Evolutionary conservation across 345 rosid species (phyloP).

Genomic region (Arabidopsis suecica): DNA sequence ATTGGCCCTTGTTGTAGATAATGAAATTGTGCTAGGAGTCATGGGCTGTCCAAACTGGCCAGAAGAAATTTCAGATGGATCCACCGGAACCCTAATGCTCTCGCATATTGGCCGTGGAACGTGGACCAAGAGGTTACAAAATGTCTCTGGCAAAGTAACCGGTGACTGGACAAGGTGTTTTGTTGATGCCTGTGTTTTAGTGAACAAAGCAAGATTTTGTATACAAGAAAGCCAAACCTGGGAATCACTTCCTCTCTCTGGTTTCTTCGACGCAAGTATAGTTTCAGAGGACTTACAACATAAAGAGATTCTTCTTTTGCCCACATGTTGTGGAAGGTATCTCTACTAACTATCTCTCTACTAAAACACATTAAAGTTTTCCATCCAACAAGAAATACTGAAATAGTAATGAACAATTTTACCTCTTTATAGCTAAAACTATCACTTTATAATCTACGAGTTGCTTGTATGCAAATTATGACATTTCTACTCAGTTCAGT

Average conservation of each 20-base stretch:
- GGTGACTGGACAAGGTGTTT: constrained; percentile 70
- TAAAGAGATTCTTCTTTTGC: constrained; percentile 61
- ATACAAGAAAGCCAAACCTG: constrained; percentile 79
- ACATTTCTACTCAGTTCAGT: constrained; percentile 29
- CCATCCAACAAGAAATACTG: not conserved
- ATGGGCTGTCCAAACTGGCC: constrained; percentile 97
- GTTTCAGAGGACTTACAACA: constrained; percentile 51
- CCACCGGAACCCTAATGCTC: constrained; percentile 71
- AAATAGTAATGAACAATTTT: not conserved
- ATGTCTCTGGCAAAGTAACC: constrained; percentile 43
- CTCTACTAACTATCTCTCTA: constrained; percentile 16
- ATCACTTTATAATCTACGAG: not conserved
- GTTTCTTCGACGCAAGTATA: constrained; percentile 50
- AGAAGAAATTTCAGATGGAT: constrained; percentile 37
- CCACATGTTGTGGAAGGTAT: constrained; percentile 83
- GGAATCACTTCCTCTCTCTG: constrained; percentile 73
- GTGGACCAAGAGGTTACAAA: constrained; percentile 59
- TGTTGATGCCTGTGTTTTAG: constrained; percentile 61
- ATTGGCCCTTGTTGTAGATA: constrained; percentile 86
- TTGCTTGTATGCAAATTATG: not conserved
- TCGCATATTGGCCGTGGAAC: constrained; percentile 85
- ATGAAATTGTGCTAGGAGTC: constrained; percentile 73
- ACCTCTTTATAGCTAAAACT: not conserved
- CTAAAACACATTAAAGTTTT: not conserved
- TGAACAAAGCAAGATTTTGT: constrained; percentile 69